Evolutionary conservation across 2,329 filamentous ascomycete genomes (phyloP), one percentile per base, ranked within the genome.

Genomic region (Nakataea oryzae): DNA sequence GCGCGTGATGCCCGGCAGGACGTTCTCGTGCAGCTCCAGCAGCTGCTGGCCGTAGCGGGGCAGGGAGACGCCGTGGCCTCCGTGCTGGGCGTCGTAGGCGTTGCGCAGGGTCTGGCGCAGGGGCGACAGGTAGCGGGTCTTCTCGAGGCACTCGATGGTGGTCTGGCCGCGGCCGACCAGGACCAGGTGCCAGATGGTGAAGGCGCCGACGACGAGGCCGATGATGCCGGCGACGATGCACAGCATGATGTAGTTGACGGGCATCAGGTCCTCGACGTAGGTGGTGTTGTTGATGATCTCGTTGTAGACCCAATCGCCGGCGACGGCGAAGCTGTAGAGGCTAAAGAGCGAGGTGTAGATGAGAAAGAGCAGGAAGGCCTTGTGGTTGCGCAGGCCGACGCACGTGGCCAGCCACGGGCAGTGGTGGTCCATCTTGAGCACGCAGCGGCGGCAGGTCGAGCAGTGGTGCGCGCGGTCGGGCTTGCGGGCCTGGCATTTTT

Each of bases 361-460:
- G 29, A 99, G 80, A 73, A 97, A 99, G 3, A 97, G 82, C 61
- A 99, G 74, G 72, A 99, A 99, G 0, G 93, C 83, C 76, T 99
- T 99, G 81, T 97, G 96, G 76, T 99, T 99, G 71, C 86, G 86
- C 66, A 99, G 79, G 26, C 95, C 95, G 64, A 99, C 90, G 74
- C 95, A 99, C 4, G 91, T 96, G 30, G 95, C 93, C 59, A 99
- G 82, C 95, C 95, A 99, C 21, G 95, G 95, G 73, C 95, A 99
- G 77, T 99, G 95, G 74, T 99, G 95, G 73, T 99, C 95, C 95
- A 99, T 99, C 80, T 99, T 99, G 74, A 99, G 81, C 29, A 99
- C 93, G 74, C 95, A 99, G 70, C 89, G 88, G 67, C 88, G 86
- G 76, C 95, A 99, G 4, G 92, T 96, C 13, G 91, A 96, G 81